Conservation (phyloP, 1,139 yeast species). For the Kodamaea plutei region DNA sequence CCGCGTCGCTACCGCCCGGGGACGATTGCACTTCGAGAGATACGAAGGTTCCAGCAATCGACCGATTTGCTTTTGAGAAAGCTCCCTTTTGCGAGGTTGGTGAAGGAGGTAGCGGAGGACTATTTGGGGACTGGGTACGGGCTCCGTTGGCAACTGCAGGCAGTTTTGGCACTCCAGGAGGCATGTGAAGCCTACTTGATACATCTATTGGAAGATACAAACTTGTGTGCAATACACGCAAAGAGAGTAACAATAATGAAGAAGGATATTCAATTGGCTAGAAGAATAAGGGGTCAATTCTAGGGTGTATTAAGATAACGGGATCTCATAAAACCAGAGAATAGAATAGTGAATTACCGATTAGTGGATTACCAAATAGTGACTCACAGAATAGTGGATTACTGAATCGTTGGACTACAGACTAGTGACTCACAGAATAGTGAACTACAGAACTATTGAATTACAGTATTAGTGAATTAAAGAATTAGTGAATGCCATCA, state of each 20-base stretch:
- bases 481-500: no score
- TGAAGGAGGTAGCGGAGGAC: slow-evolving; percentile 75
- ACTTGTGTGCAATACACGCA: slow-evolving; percentile 87
- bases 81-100: slow-evolving; percentile 86
- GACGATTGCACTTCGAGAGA: slow-evolving; percentile 70
- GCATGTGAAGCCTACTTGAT: slow-evolving; percentile 89
- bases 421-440: no score
- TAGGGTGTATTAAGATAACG: slow-evolving; percentile 6
- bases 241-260: slow-evolving; percentile 93
- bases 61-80: slow-evolving; percentile 77
- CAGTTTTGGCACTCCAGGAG: slow-evolving; percentile 84
- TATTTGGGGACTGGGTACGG: slow-evolving; percentile 57
- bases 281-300: slow-evolving; percentile 71
- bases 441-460: no score
- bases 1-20: slow-evolving; percentile 69
- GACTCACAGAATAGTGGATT: no score
- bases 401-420: no score
- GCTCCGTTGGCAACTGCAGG: slow-evolving; percentile 86
- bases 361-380: no score
- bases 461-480: no score
- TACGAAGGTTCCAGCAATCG: slow-evolving; percentile 70
- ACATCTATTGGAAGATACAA: slow-evolving; percentile 84
- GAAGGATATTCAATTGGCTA: slow-evolving; percentile 85
- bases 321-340: no score
- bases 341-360: no score